A percentile compares a stretch with the other conserved stretches of the same genome.
Evolutionary conservation across 768 basidiomycete species (phyloP).

Genomic region (Pulveroboletus sp.): DNA sequence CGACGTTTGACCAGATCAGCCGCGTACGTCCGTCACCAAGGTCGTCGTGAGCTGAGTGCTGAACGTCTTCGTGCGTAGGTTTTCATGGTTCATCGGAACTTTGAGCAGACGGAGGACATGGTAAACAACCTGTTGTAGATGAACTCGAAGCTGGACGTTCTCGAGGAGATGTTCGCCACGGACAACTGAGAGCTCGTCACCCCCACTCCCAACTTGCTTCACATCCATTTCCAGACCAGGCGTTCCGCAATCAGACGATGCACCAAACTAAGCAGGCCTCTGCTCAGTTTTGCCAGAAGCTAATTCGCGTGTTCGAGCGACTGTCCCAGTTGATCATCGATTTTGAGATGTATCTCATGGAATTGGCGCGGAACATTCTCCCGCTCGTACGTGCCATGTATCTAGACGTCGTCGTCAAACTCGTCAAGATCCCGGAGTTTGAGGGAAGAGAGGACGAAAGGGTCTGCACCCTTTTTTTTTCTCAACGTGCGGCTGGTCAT

Average conservation of each 20-base stretch:
- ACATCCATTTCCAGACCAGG: constrained; percentile 86
- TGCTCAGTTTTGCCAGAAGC: constrained; percentile 58
- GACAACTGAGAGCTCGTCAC: constrained; percentile 80
- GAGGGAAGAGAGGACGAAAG: constrained; percentile 95
- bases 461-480: constrained; percentile 39
- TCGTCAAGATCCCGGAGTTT: constrained; percentile 90
- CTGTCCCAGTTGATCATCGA: constrained; percentile 73
- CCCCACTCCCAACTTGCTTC: constrained; percentile 82
- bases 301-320: constrained; percentile 79
- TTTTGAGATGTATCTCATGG: constrained; percentile 83
- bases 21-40: constrained; percentile 53
- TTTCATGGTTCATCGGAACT: constrained; percentile 92
- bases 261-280: constrained; percentile 88
- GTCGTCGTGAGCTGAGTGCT: not conserved
- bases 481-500: not conserved
- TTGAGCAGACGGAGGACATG: constrained; percentile 93
- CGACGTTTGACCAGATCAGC: constrained; percentile 94
- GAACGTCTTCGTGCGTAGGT: constrained; percentile 56
- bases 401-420: constrained; percentile 81
- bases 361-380: constrained; percentile 72
- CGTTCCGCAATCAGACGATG: constrained; percentile 91
- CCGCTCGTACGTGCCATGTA: constrained; percentile 75
- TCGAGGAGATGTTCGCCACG: constrained; percentile 71
- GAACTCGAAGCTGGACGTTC: constrained; percentile 73
- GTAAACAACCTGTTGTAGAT: constrained; percentile 91